Percentiles rank a stretch among this genome's conserved stretches.
These are phyloP conservation scores for Bauhinia variegata DNA, from an alignment of 306 rosid species.

Conservation along the genomic window DNA sequence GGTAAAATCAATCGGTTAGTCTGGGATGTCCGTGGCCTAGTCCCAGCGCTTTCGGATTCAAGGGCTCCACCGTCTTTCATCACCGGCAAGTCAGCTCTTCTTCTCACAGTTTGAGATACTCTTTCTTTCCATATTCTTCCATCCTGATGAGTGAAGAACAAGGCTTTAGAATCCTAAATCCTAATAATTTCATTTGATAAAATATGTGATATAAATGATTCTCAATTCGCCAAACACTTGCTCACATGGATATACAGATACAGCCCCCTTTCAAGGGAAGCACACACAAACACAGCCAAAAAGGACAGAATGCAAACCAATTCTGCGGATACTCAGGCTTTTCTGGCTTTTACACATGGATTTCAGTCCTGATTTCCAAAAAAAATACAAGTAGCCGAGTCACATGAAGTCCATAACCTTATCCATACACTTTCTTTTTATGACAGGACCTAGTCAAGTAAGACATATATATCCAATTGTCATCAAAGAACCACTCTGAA, in stretches of 20 bases:
- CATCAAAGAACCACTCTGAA: background rate
- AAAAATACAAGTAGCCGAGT: background rate
- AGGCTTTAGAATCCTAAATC: conserved; percentile 36
- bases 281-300: conserved; percentile 2
- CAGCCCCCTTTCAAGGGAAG: background rate
- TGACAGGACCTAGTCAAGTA: background rate
- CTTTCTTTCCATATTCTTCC: conserved; percentile 97
- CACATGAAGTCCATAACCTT: background rate
- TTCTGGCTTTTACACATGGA: background rate
- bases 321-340: background rate
- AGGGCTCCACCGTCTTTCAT: conserved; percentile 68
- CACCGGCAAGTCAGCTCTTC: conserved; percentile 75
- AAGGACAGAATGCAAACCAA: background rate
- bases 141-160: conserved; percentile 63
- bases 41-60: conserved; percentile 49
- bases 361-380: background rate
- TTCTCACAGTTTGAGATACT: conserved; percentile 68
- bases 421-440: background rate
- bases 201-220: background rate
- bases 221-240: background rate
- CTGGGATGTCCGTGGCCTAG: conserved; percentile 55
- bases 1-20: conserved; percentile 74
- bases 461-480: background rate
- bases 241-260: background rate
- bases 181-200: conserved; percentile 4